Evolutionary conservation across 306 rosid genomes (phyloP).

Genomic region (Phaseolus lunatus): DNA sequence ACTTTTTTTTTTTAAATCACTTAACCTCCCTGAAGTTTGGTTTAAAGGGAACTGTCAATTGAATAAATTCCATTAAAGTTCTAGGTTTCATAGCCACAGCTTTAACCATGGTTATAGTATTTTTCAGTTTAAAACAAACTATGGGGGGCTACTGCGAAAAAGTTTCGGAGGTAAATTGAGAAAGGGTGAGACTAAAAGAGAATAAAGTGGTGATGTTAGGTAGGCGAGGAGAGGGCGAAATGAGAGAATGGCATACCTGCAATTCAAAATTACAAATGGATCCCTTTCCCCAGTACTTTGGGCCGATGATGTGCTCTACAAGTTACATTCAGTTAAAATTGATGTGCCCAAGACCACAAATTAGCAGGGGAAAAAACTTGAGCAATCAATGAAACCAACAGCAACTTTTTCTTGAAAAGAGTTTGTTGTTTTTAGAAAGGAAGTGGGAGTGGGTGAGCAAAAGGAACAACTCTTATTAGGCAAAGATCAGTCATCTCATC

Average conservation of each 20-base stretch:
- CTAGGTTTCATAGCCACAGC: not conserved
- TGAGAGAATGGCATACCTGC: constrained; percentile 58
- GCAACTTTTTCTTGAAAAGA: not conserved
- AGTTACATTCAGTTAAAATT: constrained; percentile 18
- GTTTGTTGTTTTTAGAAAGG: not conserved
- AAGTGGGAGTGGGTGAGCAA: not conserved
- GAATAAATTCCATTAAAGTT: not conserved
- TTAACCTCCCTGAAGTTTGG: not conserved
- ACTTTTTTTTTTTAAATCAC: not conserved
- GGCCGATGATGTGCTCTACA: constrained; percentile 53
- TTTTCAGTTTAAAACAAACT: not conserved
- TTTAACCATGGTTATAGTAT: not conserved
- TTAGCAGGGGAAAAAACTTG: not conserved
- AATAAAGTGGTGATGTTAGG: not conserved
- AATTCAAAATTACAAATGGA: constrained; percentile 62
- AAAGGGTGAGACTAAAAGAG: not conserved
- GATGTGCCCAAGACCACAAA: constrained; percentile 12
- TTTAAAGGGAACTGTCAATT: not conserved
- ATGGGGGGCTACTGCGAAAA: not conserved
- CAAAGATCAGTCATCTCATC: constrained; percentile 25
- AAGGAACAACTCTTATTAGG: constrained; percentile 21
- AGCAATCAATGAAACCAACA: constrained; percentile 9
- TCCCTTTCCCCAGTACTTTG: constrained; percentile 49
- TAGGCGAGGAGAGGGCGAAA: constrained; percentile 1
- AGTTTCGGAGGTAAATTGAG: not conserved